Evolutionary conservation across 2,329 filamentous ascomycete species (phyloP).

Genomic region (Pseudocercospora pini-densiflorae): DNA sequence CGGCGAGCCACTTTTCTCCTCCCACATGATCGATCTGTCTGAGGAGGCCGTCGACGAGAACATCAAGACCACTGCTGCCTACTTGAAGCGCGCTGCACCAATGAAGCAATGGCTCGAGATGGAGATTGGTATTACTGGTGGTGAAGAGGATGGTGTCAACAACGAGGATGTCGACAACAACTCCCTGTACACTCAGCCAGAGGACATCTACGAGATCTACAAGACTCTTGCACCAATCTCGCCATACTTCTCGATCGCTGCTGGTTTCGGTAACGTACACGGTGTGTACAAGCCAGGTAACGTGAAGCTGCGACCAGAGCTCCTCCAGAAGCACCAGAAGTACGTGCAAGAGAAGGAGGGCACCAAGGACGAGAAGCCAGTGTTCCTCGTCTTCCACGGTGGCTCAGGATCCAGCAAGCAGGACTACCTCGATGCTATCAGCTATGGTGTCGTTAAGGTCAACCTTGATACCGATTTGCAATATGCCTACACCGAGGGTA

Average conservation of each 20-base stretch:
- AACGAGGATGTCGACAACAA: conserved; percentile 98
- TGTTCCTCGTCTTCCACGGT: conserved; percentile 99
- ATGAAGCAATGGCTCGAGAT: conserved; percentile 99
- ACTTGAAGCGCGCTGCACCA: conserved; percentile 90
- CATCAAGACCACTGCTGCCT: conserved; percentile 87
- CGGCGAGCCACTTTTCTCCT: conserved; percentile 90
- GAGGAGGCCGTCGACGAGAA: conserved; percentile 92
- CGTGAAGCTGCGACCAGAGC: conserved; percentile 93
- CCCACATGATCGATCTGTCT: conserved; percentile 98
- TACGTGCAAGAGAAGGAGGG: conserved; percentile 82
- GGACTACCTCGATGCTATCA: conserved; percentile 88
- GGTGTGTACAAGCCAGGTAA: conserved; percentile 99
- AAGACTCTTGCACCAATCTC: conserved; percentile 83
- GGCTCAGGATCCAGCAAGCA: conserved; percentile 89
- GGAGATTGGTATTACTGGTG: conserved; percentile 95
- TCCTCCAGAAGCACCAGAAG: conserved; percentile 94
- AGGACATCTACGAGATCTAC: conserved; percentile 93
- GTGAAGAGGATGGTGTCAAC: conserved; percentile 98
- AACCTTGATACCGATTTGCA: conserved; percentile 99
- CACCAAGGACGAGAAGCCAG: conserved; percentile 79
- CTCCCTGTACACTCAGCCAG: conserved; percentile 95
- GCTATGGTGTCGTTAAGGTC: conserved; percentile 97
- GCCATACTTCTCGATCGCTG: conserved; percentile 96
- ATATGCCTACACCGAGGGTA: conserved; percentile 88
- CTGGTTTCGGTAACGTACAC: conserved; percentile 98